Conservation (phyloP, 2,329 filamentous ascomycete species). For the Xylariaceae sp. region DNA sequence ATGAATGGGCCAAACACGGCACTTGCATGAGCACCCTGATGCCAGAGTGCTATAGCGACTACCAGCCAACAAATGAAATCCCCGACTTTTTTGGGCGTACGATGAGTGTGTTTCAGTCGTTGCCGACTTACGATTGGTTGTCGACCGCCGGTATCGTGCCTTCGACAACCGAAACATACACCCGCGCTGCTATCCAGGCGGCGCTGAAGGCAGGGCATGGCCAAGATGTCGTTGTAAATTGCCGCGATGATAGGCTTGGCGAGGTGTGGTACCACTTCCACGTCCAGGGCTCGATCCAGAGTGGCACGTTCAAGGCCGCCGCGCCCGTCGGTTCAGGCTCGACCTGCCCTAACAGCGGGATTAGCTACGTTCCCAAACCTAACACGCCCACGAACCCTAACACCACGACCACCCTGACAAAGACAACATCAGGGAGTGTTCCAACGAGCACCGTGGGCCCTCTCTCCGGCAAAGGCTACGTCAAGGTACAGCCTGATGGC, state of each 20-base stretch:
- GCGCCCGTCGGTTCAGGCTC: constrained; percentile 49
- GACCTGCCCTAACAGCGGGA: constrained; percentile 57
- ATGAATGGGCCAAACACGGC: constrained; percentile 73
- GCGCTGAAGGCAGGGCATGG: constrained; percentile 51
- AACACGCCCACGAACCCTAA: constrained; percentile 8
- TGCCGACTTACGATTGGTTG: constrained; percentile 63
- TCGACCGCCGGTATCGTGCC: constrained; percentile 58
- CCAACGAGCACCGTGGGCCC: constrained; percentile 35
- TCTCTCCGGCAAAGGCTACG: constrained; percentile 52
- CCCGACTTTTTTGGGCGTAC: constrained; percentile 65
- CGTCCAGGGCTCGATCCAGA: constrained; percentile 53
- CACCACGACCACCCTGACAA: background rate
- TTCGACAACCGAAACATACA: constrained; percentile 54
- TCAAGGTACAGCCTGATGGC: constrained; percentile 45
- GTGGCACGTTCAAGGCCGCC: constrained; percentile 55
- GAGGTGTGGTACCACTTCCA: constrained; percentile 64
- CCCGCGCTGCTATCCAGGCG: constrained; percentile 52
- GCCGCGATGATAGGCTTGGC: constrained; percentile 42
- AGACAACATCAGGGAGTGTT: constrained; percentile 15
- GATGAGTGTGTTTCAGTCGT: constrained; percentile 60
- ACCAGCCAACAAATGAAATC: constrained; percentile 59
- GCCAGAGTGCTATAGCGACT: constrained; percentile 60
- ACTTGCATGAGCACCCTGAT: constrained; percentile 66
- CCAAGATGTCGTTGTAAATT: constrained; percentile 53
- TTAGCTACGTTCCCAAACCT: constrained; percentile 61